phyloP scores from a whole-genome alignment of 2,329 filamentous ascomycete genomes.

The Aureobasidium mangrovei region DNA sequence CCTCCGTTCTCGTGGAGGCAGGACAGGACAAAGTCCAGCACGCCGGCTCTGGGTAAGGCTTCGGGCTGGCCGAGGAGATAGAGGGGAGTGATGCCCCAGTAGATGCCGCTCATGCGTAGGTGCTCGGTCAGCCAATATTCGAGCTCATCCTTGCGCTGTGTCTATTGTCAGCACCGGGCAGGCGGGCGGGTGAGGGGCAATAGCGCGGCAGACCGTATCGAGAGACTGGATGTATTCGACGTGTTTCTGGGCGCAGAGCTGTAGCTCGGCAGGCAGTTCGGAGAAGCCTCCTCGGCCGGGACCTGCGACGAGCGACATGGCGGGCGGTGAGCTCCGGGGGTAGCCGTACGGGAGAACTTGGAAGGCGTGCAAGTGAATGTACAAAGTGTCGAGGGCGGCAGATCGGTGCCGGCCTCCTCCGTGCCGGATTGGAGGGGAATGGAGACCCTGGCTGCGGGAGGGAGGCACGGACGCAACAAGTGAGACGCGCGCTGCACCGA shows the following conservation, averaged over 20 bases:
- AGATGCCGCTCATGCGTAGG: conserved; percentile 86
- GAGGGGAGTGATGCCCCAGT: conserved; percentile 88
- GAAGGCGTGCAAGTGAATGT: too few relatives aligned
- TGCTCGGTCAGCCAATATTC: conserved; percentile 99
- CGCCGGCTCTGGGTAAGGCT: conserved; percentile 68
- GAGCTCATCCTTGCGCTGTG: conserved; percentile 77
- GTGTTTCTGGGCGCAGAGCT: conserved; percentile 56
- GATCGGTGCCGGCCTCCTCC: too few relatives aligned
- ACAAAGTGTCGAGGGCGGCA: too few relatives aligned
- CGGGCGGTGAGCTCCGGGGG: not conserved
- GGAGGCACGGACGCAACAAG: too few relatives aligned
- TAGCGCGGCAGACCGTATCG: conserved; percentile 57
- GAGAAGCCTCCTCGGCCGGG: conserved; percentile 44
- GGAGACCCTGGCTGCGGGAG: too few relatives aligned
- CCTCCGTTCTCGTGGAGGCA: conserved; percentile 84
- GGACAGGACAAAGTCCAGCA: conserved; percentile 90
- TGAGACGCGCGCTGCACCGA: too few relatives aligned
- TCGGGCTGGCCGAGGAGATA: conserved; percentile 76
- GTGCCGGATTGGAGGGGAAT: too few relatives aligned
- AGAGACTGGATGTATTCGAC: conserved; percentile 89
- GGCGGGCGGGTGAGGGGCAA: conserved; percentile 4
- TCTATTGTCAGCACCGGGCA: conserved; percentile 13
- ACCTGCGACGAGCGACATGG: conserved; percentile 53
- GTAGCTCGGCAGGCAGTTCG: conserved; percentile 38
- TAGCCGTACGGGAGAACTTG: too few relatives aligned